Evolutionary conservation across 1,284 basidiomycete genomes (phyloP), one percentile per base, ranked within the genome.

Genomic region (Tranzscheliella williamsii): DNA sequence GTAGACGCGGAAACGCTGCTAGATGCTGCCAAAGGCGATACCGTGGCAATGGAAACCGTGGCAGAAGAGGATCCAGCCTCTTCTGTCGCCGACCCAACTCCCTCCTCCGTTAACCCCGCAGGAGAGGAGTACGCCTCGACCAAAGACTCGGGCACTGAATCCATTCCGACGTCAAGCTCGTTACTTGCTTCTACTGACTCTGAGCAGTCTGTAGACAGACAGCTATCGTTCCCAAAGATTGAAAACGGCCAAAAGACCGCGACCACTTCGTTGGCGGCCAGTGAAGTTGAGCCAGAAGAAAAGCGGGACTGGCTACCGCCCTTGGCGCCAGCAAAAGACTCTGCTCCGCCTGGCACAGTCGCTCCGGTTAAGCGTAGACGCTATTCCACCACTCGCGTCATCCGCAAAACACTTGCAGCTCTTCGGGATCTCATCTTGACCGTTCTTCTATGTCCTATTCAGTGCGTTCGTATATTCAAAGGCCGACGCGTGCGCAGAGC

Each of bases 1-100:
- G 48, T 62, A 18, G 52, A 62, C 16, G 42, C 47, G 1, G 43
- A 62, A 16, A 62, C 58, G 7, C 22, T 62, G 41, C 47, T 62
- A 17, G 52, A 62, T 18, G 52, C 58, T 11, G 52, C 58, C 2
- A 62, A 62, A 20, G 52, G 52, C 18, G 37, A 62, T 18, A 43
- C 52, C 6, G 43, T 39, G 2, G 58, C 58, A 5, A 49, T 62
- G 32, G 43, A 45, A 18, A 36, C 41, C 2, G 58, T 62, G 1
- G 58, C 58, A 2, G 26, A 52, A 1, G 37, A 55, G n/a, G 40
- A 55, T 32, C 58, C 58, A 0, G 21, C 18, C 8, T 55, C 52
- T 5, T 21, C 36, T 8, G 43, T 55, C 2, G 58, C 50, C 16
- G 43, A 55, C 37, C 52, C 52, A n/a, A n/a, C n/a, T n/a, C n/a